Base-by-base conservation (phyloP, 2,329 filamentous ascomycete genomes). In the Ceratocystis colombiana region DNA sequence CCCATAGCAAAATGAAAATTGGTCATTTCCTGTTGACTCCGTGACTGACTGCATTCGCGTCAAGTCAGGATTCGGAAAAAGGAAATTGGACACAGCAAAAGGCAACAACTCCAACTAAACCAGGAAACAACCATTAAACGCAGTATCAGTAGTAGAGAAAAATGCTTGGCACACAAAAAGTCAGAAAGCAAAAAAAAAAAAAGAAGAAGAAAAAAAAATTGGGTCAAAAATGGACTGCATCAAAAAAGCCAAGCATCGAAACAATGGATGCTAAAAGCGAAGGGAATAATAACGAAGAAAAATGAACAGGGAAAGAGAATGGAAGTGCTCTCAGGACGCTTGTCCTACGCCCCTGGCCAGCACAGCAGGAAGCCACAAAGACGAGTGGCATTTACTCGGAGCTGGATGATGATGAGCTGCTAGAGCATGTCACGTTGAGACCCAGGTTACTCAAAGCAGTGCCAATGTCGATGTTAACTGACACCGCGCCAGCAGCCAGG, bases 401-500 rank as follows among this genome's bases (percentile, higher is more conserved):
- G 37, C 22, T 45, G 28, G 59, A 63, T 30, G 65, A 62, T 28
- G 65, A 55, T 15, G 65, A 59, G n/a, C 30, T 15, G 61, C 62
- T 62, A 3, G 62, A 41, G 50, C 67, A 68, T 7, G 55, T 46
- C 41, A 76, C 65, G n/a, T 68, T 70, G 46, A 75, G 65, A 46
- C 69, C 69, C 30, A 77, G 68, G 15, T 71, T 71, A 69, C 75
- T 71, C 57, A 83, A 71, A 8, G 80, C 78, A 15, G 73, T 69
- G 46, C 75, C 77, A 59, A 84, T 77, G 69, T 84, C 75, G 69
- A 88, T 78, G 30, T 78, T 71, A 62, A 86, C 73, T 53, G 77
- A 79, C 72, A 82, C 77, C 68, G 80, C 80, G 68, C 76, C 77
- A 57, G 77, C 75, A 68, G 75, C 76, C 30, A 88, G 78, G 25